phyloP scores from a whole-genome alignment of 2,329 filamentous ascomycete species.

The Sclerotinia subarctica region DNA sequence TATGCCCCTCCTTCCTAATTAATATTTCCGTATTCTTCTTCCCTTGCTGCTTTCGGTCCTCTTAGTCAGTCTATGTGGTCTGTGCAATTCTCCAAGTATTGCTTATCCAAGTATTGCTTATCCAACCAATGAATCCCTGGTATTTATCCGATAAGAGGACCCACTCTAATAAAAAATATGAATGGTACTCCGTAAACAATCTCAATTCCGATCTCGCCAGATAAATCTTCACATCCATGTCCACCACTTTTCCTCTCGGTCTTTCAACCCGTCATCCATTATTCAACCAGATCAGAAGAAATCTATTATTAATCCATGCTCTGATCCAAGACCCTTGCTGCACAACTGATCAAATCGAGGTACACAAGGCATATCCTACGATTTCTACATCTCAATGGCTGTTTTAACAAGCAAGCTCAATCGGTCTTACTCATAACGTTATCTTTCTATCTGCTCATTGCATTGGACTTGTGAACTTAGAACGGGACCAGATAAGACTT shows the following conservation, averaged over 20 bases:
- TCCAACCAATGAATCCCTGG: neutral
- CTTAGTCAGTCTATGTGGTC: too few relatives aligned
- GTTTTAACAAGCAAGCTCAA: neutral
- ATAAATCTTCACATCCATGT: neutral
- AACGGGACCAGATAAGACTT: neutral
- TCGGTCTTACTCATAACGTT: neutral
- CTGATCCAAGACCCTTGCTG: slow-evolving; percentile 5
- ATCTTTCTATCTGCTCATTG: neutral
- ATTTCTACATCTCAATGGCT: neutral
- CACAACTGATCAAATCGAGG: neutral
- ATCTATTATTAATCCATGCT: slow-evolving; percentile 1
- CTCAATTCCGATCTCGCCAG: neutral
- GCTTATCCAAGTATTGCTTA: neutral
- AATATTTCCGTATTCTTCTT: neutral
- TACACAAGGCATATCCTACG: neutral
- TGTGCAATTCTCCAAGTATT: too few relatives aligned
- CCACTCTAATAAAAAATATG: neutral
- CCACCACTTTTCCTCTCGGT: neutral
- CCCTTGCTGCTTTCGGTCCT: too few relatives aligned
- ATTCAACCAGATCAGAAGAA: neutral
- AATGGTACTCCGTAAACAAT: neutral
- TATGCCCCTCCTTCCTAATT: neutral
- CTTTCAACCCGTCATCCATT: neutral
- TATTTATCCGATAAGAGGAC: neutral
- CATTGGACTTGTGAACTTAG: neutral